These are phyloP conservation scores for Pythium sukuiense DNA, from an alignment of 352 stramenopile genomes.

Conservation along the genomic window DNA sequence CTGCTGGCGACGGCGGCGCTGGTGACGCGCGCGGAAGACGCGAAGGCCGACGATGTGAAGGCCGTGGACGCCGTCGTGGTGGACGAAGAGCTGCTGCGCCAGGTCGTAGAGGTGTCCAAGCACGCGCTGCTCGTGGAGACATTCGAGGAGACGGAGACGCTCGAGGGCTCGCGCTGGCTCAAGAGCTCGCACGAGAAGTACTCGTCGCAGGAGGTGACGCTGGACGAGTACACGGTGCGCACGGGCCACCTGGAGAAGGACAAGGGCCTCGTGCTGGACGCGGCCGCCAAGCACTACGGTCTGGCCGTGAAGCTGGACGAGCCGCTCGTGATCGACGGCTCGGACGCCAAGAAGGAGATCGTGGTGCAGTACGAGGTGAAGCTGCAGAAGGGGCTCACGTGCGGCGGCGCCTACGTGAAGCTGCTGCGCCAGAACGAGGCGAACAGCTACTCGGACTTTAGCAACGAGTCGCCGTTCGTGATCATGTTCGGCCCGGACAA, in stretches of 20 bases:
- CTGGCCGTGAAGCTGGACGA: constrained; percentile 72
- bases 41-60: constrained; percentile 2
- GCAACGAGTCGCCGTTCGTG: constrained; percentile 87
- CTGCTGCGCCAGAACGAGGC: constrained; percentile 71
- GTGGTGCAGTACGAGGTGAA: constrained; percentile 96
- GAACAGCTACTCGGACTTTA: constrained; percentile 63
- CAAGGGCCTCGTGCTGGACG: constrained; percentile 71
- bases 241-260: constrained; percentile 58
- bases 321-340: constrained; percentile 68
- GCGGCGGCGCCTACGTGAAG: constrained; percentile 94
- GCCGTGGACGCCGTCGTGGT: constrained; percentile 18
- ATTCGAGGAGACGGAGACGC: constrained; percentile 58
- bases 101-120: constrained; percentile 54
- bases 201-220: constrained; percentile 56
- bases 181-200: constrained; percentile 87
- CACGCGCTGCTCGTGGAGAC: constrained; percentile 75
- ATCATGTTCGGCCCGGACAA: constrained; percentile 97
- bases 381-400: constrained; percentile 89
- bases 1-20: constrained; percentile 32
- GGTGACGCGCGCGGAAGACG: constrained; percentile 17
- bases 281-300: constrained; percentile 75
- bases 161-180: constrained; percentile 77
- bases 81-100: constrained; percentile 36
- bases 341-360: constrained; percentile 72
- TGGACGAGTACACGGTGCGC: constrained; percentile 66